Base-by-base conservation (phyloP, 768 basidiomycete genomes). In the Pluteus cervinus region DNA sequence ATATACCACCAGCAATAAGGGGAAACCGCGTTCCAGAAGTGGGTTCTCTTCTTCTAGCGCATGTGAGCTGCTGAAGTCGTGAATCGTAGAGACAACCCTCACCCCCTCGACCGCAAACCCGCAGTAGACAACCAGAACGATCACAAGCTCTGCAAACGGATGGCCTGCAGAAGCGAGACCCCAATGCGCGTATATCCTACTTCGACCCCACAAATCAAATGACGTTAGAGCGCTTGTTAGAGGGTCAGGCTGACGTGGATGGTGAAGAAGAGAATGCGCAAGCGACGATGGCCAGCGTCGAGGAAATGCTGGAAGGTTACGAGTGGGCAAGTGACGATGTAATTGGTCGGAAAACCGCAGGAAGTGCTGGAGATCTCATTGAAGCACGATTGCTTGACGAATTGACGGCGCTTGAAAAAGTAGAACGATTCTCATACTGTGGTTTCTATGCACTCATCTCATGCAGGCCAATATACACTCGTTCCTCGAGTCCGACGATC, bases 271-370 rank as follows among this genome's bases (percentile, higher is more conserved):
- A 88, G 48, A 79, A 74, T 39, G 72, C 77, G 8, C 82, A 88
- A 45, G 86, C 82, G 7, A 89, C 88, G 3, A 71, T 99, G 62
- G 67, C 83, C 4, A 96, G 80, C 57, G 91, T 99, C 2, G 96
- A 99, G 55, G 96, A 99, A 56, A 93, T 99, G 90, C 70, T 99
- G 17, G 96, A 99, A 51, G 93, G 96, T 0, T 96, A 96, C 51
- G 96, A 98, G 57, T 98, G 92, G 92, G 82, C 88, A 4, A 83
- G 80, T 43, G 86, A 84, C 39, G 81, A 82, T 53, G 66, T 82
- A n/a, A 66, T 84, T 29, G 76, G 73, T 10, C 65, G 78, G 47
- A 80, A 75, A 52, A 72, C 75, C 37, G 68, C 71, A 12, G 70
- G 74, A 49, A 83, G 83, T 8, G 80, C 86, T 6, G 89, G 88